A percentile compares a stretch with the other conserved stretches of the same genome.
Conservation (phyloP, 108 stramenopile genomes). For the Stephanodiscus triporus region DNA sequence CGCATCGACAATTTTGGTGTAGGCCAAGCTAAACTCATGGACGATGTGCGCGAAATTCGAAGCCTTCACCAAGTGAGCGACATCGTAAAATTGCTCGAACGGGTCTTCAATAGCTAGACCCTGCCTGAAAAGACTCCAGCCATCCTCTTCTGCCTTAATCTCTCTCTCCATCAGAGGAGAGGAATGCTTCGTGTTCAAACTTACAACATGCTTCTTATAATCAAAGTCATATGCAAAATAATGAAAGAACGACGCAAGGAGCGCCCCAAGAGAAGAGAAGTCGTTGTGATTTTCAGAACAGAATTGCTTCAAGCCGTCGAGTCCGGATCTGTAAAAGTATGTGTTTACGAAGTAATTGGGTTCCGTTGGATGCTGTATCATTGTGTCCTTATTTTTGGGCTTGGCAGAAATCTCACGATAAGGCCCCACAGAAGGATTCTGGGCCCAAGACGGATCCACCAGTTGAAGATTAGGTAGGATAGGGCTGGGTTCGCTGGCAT, state of each 20-base stretch:
- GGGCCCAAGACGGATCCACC: slow-evolving; percentile 83
- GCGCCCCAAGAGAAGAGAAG: slow-evolving; percentile 65
- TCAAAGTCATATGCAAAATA: slow-evolving; percentile 93
- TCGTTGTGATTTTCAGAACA: slow-evolving; percentile 57
- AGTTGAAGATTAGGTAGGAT: slow-evolving; percentile 95
- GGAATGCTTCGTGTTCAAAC: slow-evolving; percentile 62
- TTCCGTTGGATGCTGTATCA: slow-evolving; percentile 79
- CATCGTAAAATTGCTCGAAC: slow-evolving; percentile 99
- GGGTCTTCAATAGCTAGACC: slow-evolving; percentile 98
- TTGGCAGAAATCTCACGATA: slow-evolving; percentile 63
- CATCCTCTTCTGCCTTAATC: slow-evolving; percentile 92
- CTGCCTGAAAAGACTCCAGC: slow-evolving; percentile 87
- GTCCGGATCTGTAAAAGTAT: slow-evolving; percentile 72
- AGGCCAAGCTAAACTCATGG: slow-evolving; percentile 86
- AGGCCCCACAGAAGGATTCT: slow-evolving; percentile 49
- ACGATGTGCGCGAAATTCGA: slow-evolving; percentile 77
- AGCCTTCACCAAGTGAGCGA: slow-evolving; percentile 97
- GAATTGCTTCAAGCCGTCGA: slow-evolving; percentile 52
- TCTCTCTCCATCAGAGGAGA: slow-evolving; percentile 69
- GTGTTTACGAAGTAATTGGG: slow-evolving; percentile 69
- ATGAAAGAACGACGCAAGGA: slow-evolving; percentile 92
- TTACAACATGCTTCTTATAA: slow-evolving; percentile 84
- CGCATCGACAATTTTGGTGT: slow-evolving; percentile 80
- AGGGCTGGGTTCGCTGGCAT: slow-evolving; percentile 49
- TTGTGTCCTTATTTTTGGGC: slow-evolving; percentile 43